Percentiles rank a stretch among this genome's conserved stretches.
Conservation (phyloP, 495 filamentous ascomycete species). For the Cenococcum geophilum region DNA sequence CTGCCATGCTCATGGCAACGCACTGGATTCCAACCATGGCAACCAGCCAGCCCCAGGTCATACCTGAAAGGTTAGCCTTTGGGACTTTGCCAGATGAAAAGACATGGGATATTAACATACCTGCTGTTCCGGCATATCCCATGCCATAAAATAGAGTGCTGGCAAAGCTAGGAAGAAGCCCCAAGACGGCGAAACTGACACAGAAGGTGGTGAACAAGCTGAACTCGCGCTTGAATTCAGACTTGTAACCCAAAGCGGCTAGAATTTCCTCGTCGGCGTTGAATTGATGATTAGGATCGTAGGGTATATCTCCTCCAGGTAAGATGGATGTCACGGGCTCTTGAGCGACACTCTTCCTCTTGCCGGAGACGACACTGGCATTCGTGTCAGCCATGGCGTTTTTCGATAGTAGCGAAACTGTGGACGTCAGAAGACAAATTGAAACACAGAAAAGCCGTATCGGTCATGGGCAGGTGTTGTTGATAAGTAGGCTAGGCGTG, state of each 20-base stretch:
- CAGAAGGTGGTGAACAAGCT: slow-evolving; percentile 79
- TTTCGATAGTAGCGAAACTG: slow-evolving; percentile 11
- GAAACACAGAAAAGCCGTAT: slow-evolving; percentile 13
- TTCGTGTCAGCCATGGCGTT: slow-evolving; percentile 25
- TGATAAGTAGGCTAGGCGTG: slow-evolving; percentile 1
- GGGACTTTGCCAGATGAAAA: background rate
- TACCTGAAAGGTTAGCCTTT: slow-evolving; percentile 42
- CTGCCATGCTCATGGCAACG: slow-evolving; percentile 62
- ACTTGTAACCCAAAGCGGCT: slow-evolving; percentile 66
- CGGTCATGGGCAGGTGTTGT: slow-evolving; percentile 7
- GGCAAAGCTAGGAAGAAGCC: slow-evolving; percentile 67
- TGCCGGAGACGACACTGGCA: slow-evolving; percentile 18
- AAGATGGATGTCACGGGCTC: slow-evolving; percentile 64
- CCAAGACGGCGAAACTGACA: slow-evolving; percentile 70
- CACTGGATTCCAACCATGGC: slow-evolving; percentile 70
- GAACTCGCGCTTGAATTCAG: slow-evolving; percentile 78
- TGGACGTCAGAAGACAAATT: background rate
- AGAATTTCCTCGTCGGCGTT: slow-evolving; percentile 62
- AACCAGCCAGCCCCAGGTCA: slow-evolving; percentile 78
- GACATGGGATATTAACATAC: slow-evolving; percentile 18
- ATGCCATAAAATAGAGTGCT: slow-evolving; percentile 72
- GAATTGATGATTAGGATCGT: slow-evolving; percentile 45
- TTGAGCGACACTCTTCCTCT: slow-evolving; percentile 40
- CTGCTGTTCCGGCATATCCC: slow-evolving; percentile 71
- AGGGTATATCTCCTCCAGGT: slow-evolving; percentile 57